Base-by-base conservation (phyloP, 2,329 filamentous ascomycete species). In the Metarhizium humberi region DNA sequence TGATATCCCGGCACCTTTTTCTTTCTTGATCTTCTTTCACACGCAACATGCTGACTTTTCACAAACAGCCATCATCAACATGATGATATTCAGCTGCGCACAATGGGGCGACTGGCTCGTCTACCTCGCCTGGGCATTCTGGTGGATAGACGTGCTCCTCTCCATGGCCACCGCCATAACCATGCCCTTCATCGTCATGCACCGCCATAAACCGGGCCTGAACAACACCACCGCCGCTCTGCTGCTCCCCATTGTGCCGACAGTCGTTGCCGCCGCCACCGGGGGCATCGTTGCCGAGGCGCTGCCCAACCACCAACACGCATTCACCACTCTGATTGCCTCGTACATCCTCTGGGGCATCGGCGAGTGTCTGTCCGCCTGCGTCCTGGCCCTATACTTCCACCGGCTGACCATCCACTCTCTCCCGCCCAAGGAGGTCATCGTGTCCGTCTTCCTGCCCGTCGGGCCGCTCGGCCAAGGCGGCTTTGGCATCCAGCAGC, bases 281-380 rank as follows among this genome's bases (percentile, higher is more conserved):
- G 86, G 87, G 3, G 81, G 78, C n/a, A 72, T 85, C 54, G 74
- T 88, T 1, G 83, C 86, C 6, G 74, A 76, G n/a, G 73, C 79
- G 14, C 74, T 90, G 0, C 75, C 78, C 1, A 71, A 84, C 59
- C 69, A 70, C 1, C 66, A 75, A 18, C 76, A 83, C 59, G 81
- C 81, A 4, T 66, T 86, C 20, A 78, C 77, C 42, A 89, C 86
- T 0, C 63, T 89, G 25, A 70, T 87, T n/a, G 74, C 74, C 16
- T 84, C 77, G 3, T 90, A 88, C 64, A 72, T 88, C 16, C 78
- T 89, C 60, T 88, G 83, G 84, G 85, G 85, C 0, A 80, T 82
- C 56, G 82, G 84, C 4, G 75, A 71, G 61, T 67, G 67, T 38
- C 74, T 89, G 52, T 80, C 84, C 2, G 78, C 84, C 67, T 75